These are phyloP conservation scores for Entomophthora muscae DNA, from an alignment of 371 early-diverging fungal genomes.

Conservation along the genomic window DNA sequence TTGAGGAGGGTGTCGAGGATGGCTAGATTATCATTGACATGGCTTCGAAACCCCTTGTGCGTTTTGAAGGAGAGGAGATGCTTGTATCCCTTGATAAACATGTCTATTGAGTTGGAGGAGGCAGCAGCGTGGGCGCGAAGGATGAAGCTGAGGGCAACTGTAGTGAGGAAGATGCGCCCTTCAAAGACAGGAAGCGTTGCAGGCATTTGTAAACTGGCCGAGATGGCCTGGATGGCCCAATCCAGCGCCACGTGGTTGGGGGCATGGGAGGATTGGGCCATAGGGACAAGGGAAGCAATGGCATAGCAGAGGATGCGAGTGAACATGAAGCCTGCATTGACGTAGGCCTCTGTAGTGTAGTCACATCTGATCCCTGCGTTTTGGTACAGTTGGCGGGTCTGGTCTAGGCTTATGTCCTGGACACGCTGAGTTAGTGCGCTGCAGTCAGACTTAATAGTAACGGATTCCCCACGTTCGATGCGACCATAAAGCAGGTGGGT, in stretches of 20 bases:
- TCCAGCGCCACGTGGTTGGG: neutral
- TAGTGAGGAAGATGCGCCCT: neutral
- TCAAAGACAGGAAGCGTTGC: neutral
- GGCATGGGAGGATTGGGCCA: neutral
- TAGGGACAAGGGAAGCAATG: neutral
- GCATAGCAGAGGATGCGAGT: neutral
- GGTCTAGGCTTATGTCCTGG: neutral
- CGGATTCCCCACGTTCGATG: neutral
- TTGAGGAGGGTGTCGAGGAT: slow-evolving; percentile 75
- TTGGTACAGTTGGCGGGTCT: neutral
- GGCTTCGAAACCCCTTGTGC: slow-evolving; percentile 21
- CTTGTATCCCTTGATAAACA: neutral
- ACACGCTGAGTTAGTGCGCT: neutral
- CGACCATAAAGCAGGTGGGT: neutral
- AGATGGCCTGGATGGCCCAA: neutral
- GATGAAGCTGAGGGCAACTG: neutral
- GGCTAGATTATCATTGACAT: slow-evolving; percentile 26
- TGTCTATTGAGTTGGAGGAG: neutral
- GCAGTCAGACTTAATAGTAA: neutral
- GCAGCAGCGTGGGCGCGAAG: neutral
- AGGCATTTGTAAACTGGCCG: neutral
- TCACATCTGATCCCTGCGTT: neutral
- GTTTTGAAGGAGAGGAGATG: slow-evolving; percentile 5
- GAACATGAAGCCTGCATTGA: neutral
- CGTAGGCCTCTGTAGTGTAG: neutral